A percentile compares a stretch with the other conserved stretches of the same genome.
phyloP scores from a whole-genome alignment of 805 yeast genomes.

The Barnettozyma siamensis region DNA sequence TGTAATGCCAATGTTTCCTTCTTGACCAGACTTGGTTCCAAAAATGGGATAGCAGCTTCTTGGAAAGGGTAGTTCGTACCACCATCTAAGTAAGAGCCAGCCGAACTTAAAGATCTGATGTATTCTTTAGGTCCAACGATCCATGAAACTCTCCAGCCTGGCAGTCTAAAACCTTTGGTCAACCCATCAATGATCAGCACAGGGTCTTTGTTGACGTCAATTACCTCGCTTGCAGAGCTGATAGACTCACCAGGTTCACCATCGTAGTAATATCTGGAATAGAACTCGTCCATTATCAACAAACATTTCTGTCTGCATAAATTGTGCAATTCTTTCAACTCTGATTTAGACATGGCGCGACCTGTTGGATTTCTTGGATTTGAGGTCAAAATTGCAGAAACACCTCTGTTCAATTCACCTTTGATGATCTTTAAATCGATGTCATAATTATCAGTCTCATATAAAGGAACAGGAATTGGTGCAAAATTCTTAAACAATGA shows the following conservation, averaged over 20 bases:
- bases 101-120: conserved; percentile 47
- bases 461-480: conserved; percentile 57
- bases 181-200: conserved; percentile 55
- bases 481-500: conserved; percentile 56
- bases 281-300: conserved; percentile 59
- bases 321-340: conserved; percentile 43
- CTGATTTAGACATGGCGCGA: conserved; percentile 41
- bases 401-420: conserved; percentile 50
- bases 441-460: conserved; percentile 50
- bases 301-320: conserved; percentile 47
- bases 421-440: conserved; percentile 47
- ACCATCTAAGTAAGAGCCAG: conserved; percentile 57
- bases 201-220: conserved; percentile 53
- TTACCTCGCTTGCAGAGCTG: conserved; percentile 44
- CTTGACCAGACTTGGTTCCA: conserved; percentile 44
- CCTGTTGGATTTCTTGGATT: conserved; percentile 65
- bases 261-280: conserved; percentile 50
- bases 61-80: conserved; percentile 60
- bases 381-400: conserved; percentile 50
- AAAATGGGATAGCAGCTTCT: conserved; percentile 49
- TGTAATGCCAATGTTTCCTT: conserved; percentile 54
- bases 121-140: conserved; percentile 57
- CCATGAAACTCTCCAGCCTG: conserved; percentile 65
- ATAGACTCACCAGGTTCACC: conserved; percentile 50
- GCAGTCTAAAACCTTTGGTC: conserved; percentile 55